Percentiles rank a stretch among this genome's conserved stretches.
These are phyloP conservation scores for Neurospora cerealis DNA, from an alignment of 495 filamentous ascomycete species.

Conservation along the genomic window DNA sequence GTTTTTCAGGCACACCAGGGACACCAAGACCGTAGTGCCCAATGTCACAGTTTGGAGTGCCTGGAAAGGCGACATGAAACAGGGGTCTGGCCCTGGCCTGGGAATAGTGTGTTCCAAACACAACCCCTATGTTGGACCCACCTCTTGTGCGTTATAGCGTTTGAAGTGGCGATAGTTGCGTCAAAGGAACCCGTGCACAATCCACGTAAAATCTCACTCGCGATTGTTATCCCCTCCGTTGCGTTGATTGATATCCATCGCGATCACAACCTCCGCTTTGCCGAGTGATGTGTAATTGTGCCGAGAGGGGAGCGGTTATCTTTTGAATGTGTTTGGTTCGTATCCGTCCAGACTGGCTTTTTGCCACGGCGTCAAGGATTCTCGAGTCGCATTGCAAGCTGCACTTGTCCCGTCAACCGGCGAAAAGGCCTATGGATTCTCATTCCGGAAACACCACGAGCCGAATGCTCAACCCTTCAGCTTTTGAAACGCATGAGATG, in stretches of 20 bases:
- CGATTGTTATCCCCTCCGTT: not conserved
- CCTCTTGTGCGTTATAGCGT: constrained; percentile 1
- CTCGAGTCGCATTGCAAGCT: not conserved
- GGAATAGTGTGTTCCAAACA: constrained; percentile 26
- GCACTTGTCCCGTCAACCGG: not conserved
- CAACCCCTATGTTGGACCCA: constrained; percentile 12
- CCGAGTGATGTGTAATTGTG: not conserved
- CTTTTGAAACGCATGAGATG: not conserved
- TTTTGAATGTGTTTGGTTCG: not conserved
- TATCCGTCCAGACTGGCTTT: not conserved
- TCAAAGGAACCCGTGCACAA: constrained; percentile 6
- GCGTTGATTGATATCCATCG: not conserved
- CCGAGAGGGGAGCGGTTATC: not conserved
- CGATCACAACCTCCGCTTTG: not conserved
- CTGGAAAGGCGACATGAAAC: constrained; percentile 28
- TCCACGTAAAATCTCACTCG: not conserved
- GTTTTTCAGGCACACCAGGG: not conserved
- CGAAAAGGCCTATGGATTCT: not conserved
- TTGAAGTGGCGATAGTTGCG: constrained; percentile 13
- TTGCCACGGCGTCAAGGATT: not conserved
- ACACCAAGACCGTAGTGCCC: constrained; percentile 1
- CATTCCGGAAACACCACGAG: not conserved
- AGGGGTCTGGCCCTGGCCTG: constrained; percentile 20
- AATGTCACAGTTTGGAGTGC: constrained; percentile 14
- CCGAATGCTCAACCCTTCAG: not conserved